A percentile compares a stretch with the other conserved stretches of the same genome.
Conservation (phyloP, 73 alveolate species). For the Paramecium sonneborni region DNA sequence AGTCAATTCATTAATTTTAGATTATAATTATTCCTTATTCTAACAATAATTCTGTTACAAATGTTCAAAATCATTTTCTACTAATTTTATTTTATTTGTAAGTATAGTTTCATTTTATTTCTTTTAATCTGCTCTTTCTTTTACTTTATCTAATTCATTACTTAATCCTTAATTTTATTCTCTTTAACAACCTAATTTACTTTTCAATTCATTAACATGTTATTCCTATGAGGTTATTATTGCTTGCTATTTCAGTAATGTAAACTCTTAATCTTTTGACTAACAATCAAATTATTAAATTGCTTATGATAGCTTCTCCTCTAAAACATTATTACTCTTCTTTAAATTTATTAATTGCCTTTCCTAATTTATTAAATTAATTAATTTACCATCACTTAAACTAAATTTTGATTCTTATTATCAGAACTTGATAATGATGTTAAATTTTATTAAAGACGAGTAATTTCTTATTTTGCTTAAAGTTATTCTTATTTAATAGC, state of each 20-base stretch:
- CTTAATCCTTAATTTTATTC: background rate
- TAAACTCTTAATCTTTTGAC: constrained; percentile 20
- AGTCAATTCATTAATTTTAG: background rate
- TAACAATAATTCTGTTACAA: background rate
- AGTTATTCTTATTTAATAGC: background rate
- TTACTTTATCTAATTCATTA: background rate
- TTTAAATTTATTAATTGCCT: background rate
- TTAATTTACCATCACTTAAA: background rate
- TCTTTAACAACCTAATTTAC: background rate
- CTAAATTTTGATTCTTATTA: background rate
- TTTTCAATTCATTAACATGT: background rate
- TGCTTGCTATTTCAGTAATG: background rate
- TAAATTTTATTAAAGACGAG: background rate
- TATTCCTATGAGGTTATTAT: background rate
- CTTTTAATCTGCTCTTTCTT: background rate
- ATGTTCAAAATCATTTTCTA: constrained; percentile 3
- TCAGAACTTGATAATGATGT: background rate
- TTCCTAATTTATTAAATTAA: background rate
- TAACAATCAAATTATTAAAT: background rate
- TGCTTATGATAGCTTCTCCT: background rate
- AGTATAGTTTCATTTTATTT: background rate
- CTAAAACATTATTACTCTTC: background rate
- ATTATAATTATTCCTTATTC: background rate
- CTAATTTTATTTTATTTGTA: no score
- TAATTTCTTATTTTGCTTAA: background rate